A percentile compares a stretch with the other conserved stretches of the same genome.
Evolutionary conservation across 495 filamentous ascomycete species (phyloP).

Genomic region (Pseudomonodictys pantanalensis): DNA sequence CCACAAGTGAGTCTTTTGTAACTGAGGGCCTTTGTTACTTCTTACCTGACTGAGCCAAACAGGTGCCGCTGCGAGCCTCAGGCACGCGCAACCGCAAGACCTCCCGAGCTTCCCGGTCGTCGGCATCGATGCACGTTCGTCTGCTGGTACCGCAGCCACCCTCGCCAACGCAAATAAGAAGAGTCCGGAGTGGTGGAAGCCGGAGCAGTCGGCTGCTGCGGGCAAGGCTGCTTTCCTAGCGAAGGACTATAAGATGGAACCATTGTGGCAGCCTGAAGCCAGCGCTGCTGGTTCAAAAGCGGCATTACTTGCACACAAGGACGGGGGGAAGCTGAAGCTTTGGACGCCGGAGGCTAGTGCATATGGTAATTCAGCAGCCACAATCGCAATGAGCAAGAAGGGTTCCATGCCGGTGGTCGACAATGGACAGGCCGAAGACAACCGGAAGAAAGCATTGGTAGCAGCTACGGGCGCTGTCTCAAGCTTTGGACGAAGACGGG

Average conservation of each 20-base stretch:
- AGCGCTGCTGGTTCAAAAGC: constrained; percentile 68
- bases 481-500: constrained; percentile 55
- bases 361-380: constrained; percentile 59
- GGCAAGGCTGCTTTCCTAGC: constrained; percentile 66
- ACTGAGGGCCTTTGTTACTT: background rate
- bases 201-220: constrained; percentile 58
- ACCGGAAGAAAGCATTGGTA: constrained; percentile 58
- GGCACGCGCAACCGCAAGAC: constrained; percentile 64
- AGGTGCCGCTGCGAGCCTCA: constrained; percentile 62
- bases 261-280: constrained; percentile 52
- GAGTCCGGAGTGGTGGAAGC: constrained; percentile 59
- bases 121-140: constrained; percentile 63
- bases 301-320: constrained; percentile 64
- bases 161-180: constrained; percentile 70
- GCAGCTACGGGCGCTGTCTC: constrained; percentile 72
- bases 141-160: constrained; percentile 69
- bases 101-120: constrained; percentile 64
- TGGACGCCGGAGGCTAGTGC: constrained; percentile 48
- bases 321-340: constrained; percentile 53
- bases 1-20: constrained; percentile 50
- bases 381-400: constrained; percentile 52
- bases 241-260: constrained; percentile 62
- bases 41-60: background rate
- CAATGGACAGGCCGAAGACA: constrained; percentile 47
- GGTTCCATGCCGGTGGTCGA: constrained; percentile 44